Conservation (phyloP, 2,329 filamentous ascomycete species). For the Botrytis elliptica region DNA sequence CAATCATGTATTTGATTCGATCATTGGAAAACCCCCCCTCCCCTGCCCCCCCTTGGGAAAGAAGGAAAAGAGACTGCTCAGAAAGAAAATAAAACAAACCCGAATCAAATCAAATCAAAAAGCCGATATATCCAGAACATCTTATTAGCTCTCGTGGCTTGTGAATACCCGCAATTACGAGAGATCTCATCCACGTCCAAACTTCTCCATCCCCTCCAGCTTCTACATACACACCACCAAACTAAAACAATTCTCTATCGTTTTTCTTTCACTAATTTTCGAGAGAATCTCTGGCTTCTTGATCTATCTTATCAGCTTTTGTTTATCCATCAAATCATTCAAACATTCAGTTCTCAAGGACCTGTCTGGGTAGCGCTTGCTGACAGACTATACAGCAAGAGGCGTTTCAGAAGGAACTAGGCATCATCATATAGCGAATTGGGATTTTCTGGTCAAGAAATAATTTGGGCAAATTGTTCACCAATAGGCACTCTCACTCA, state of each 20-base stretch:
- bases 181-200: conserved; percentile 9
- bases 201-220: neutral
- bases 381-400: neutral
- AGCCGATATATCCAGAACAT: neutral
- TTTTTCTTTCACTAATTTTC: neutral
- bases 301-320: neutral
- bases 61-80: neutral
- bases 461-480: neutral
- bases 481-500: conserved; percentile 3
- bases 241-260: conserved; percentile 1
- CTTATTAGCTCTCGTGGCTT: conserved; percentile 2
- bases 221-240: neutral
- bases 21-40: neutral
- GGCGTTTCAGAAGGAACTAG: conserved; percentile 21
- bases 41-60: neutral
- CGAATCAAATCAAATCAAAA: neutral
- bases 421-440: conserved; percentile 15
- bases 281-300: neutral
- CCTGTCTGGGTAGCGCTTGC: conserved; percentile 11
- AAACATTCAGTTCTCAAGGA: neutral
- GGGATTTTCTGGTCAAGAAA: neutral
- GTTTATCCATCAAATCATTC: neutral
- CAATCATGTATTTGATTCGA: neutral
- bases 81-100: neutral
- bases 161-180: conserved; percentile 13